Conservation (phyloP, 2,329 filamentous ascomycete genomes). For the Trichoderma simmonsii region DNA sequence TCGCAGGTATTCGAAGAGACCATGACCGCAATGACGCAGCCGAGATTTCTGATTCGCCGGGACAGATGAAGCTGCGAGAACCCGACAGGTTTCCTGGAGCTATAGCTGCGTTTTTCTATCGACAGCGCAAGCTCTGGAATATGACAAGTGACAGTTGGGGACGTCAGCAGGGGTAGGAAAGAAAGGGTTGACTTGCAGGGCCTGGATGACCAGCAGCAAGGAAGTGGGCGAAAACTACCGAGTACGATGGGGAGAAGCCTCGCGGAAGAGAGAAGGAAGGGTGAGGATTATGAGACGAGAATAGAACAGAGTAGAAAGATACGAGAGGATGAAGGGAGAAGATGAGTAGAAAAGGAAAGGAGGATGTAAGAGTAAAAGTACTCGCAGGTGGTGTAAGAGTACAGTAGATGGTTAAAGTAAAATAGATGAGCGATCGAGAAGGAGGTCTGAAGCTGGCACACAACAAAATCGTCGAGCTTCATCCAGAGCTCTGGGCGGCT, state of each 20-base stretch:
- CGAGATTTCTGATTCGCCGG: not conserved
- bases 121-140: conserved; percentile 2
- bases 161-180: conserved; percentile 20
- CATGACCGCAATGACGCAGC: conserved; percentile 11
- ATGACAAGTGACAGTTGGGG: conserved; percentile 13
- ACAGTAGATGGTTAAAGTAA: not conserved
- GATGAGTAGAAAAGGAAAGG: not conserved
- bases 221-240: conserved; percentile 4
- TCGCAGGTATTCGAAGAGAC: not conserved
- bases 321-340: not conserved
- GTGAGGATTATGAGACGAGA: not conserved
- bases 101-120: conserved; percentile 8
- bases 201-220: conserved; percentile 14
- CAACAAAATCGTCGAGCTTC: not conserved
- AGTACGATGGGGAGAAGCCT: conserved; percentile 8
- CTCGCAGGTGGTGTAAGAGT: not conserved
- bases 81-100: not conserved
- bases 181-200: conserved; percentile 17
- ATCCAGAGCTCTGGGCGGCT: not conserved
- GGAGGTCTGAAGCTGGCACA: not conserved
- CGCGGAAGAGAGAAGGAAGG: not conserved
- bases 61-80: not conserved
- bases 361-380: not conserved
- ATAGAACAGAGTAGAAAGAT: not conserved
- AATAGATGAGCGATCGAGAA: not conserved